Base-by-base conservation (phyloP, 495 filamentous ascomycete species). In the Hyaloscypha finlandica region DNA sequence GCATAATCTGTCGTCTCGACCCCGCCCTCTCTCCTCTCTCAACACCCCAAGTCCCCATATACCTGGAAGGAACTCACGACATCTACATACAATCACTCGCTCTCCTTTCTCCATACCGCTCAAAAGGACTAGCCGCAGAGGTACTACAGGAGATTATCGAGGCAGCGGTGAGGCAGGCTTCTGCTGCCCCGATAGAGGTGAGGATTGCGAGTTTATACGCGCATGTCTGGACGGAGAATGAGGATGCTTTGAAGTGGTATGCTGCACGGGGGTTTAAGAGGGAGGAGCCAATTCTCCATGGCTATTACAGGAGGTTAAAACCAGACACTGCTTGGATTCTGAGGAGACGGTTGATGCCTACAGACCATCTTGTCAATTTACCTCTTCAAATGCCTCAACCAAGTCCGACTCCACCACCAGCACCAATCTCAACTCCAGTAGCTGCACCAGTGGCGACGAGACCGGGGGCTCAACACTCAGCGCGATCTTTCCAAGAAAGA, bases 171-270 rank as follows among this genome's bases (percentile, higher is more conserved):
- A 30, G 75, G 45, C 69, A 75, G 65, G 14, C 22, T 33, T 25
- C 25, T 25, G 25, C 25, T 25, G 25, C 25, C 25, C 25, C 25
- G 25, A 25, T 25, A 25, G 63, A 63, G 20, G 30, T 62, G 29
- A 20, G 72, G 74, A 52, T 76, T 69, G 4, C 78, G 78, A 22
- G 83, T 64, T 67, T 93, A 12, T 93, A 91, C 61, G 95, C 95
- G 16, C 95, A 99, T 79, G 95, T 98, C 2, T 97, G 96, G 89
- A 92, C 95, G 67, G 88, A 89, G 65, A 98, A 99, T 74, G 84
- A 86, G 12, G 95, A 97, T 52, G 95, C 86, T 0, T 75, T 96
- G 74, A 84, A 85, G 65, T 99, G 95, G 95, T 99, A 99, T 81
- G 69, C 75, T 25, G 84, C 85, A 63, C 83, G 92, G n/a, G 93